phyloP scores from a whole-genome alignment of 1,284 basidiomycete species.

The Cerrena zonata region DNA sequence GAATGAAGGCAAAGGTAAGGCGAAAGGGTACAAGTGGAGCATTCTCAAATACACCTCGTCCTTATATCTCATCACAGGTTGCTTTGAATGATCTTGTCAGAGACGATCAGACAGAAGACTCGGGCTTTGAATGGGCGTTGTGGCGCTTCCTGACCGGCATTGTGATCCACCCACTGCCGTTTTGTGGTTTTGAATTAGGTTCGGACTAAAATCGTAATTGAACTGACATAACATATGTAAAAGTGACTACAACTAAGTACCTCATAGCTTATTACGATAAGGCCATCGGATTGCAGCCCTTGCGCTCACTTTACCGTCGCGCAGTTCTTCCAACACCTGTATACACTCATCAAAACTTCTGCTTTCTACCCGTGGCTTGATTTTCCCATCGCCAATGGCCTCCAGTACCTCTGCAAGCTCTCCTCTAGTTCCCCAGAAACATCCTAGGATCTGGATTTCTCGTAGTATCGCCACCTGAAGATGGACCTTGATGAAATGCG shows the following conservation, averaged over 20 bases:
- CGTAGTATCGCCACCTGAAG: conserved; percentile 8
- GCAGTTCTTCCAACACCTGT: conserved; percentile 9
- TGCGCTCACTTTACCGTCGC: conserved; percentile 6
- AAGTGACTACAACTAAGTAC: too few species aligned
- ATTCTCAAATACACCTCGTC: background rate
- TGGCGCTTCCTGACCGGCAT: too few species aligned
- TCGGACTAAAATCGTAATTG: too few species aligned
- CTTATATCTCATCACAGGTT: background rate
- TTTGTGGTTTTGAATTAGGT: too few species aligned
- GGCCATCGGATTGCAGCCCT: conserved; percentile 3
- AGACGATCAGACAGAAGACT: background rate
- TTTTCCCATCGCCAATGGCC: conserved; percentile 13
- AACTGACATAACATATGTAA: too few species aligned
- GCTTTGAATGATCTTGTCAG: background rate
- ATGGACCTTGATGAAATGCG: conserved; percentile 4
- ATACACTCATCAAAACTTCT: conserved; percentile 12
- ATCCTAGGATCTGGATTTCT: conserved; percentile 8
- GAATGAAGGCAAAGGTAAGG: background rate
- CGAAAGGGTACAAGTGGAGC: background rate
- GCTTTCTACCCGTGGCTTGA: conserved; percentile 15
- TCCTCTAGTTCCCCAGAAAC: conserved; percentile 11
- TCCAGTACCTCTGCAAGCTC: conserved; percentile 14
- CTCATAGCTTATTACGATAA: background rate
- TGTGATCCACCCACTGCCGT: too few species aligned
- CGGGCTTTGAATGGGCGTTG: background rate